Base-by-base conservation (phyloP, 2,329 filamentous ascomycete species). In the Zymoseptoria tritici region DNA sequence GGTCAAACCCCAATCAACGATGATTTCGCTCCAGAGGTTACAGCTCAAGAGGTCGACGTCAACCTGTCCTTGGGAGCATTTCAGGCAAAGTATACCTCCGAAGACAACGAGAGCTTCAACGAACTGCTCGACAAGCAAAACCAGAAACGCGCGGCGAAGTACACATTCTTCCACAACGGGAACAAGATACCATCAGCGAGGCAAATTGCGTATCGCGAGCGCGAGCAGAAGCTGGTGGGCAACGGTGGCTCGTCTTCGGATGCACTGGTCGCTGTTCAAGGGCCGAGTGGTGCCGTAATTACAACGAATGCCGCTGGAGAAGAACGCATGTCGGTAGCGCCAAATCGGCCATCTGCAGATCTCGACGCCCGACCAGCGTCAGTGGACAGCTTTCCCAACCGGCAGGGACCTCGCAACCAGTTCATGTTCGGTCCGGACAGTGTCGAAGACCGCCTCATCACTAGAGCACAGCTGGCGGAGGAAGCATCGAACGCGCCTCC, bases 71-170 rank as follows among this genome's bases (percentile, higher is more conserved):
- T 99, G 1, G 85, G 87, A 57, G 84, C 87, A 1, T 99, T 97
- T 69, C 94, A 99, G 71, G 83, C 89, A 2, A 93, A 90, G 66
- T 97, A 97, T 76, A 99, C 93, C 1, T 96, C 91, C 70, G 94
- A 99, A 74, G 94, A 99, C 73, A 97, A 97, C 71, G 94, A 97
- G 72, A 95, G 90, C 67, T 97, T 99, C 78, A 96, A 96, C 75
- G 88, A 87, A 67, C 80, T 99, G 1, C 79, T 97, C 26, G 94
- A 99, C 76, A 89, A 87, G 69, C 91, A 97, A 70, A 99, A 97
- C 70, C 82, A 86, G 62, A 93, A 91, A 73, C 84, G 82, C 55
- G 87, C 89, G 0, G 87, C 92, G 69, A 96, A 93, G 68, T 89
- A 96, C 70, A 85, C 86, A 1, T 97, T 93, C 89, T 79, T 97